Conservation (phyloP, 1,284 basidiomycete species). For the Boletus coffeatus region DNA sequence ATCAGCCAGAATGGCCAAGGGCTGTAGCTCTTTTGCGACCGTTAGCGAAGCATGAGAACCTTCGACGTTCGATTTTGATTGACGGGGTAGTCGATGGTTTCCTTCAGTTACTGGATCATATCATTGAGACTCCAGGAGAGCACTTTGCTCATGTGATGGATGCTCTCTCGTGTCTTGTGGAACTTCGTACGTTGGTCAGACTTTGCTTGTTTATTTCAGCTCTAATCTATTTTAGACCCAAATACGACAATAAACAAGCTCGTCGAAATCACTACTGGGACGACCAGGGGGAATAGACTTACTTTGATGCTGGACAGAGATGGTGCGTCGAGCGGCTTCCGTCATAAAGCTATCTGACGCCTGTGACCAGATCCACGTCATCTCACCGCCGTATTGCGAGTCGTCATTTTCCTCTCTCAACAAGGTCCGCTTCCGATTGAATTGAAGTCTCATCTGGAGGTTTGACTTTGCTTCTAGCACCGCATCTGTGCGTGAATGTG, state of each 20-base stretch:
- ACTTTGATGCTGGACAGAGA: slow-evolving; percentile 9
- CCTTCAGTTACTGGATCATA: slow-evolving; percentile 8
- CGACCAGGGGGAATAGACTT: slow-evolving; percentile 5
- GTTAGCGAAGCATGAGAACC: slow-evolving; percentile 9
- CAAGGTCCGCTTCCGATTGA: neutral
- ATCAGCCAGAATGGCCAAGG: slow-evolving; percentile 15
- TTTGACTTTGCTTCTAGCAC: neutral
- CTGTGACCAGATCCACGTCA: neutral
- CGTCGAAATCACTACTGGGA: neutral
- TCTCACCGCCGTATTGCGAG: neutral
- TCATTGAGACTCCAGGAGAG: slow-evolving; percentile 6
- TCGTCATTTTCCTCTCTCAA: neutral
- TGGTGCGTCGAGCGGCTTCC: neutral
- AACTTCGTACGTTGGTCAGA: slow-evolving; percentile 4
- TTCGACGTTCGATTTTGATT: slow-evolving; percentile 6
- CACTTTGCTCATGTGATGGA: slow-evolving; percentile 16
- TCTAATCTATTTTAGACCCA: slow-evolving; percentile 7
- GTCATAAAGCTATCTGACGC: neutral
- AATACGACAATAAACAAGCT: slow-evolving; percentile 8
- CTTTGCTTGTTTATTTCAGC: neutral
- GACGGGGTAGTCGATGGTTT: slow-evolving; percentile 10
- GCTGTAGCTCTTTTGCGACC: slow-evolving; percentile 14
- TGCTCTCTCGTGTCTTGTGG: slow-evolving; percentile 12
- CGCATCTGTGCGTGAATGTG: slow-evolving; percentile 7
- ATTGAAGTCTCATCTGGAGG: neutral